Percentiles rank a stretch among this genome's conserved stretches.
These are phyloP conservation scores for Lippia alba DNA, from an alignment of 305 asterid species.

Conservation along the genomic window DNA sequence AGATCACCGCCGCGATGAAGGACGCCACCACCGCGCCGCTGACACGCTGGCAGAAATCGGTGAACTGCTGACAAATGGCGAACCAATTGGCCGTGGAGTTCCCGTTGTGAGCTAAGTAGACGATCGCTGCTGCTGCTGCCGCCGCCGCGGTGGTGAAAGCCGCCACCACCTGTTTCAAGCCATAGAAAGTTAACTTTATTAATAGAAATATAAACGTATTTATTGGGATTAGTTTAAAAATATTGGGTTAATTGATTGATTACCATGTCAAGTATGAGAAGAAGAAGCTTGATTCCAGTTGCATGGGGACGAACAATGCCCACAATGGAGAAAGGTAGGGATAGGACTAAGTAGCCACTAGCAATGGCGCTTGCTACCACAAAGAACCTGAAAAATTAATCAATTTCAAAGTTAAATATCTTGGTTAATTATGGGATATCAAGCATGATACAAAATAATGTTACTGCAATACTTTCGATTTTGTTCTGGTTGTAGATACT, in stretches of 20 bases:
- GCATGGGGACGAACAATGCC: slow-evolving; percentile 66
- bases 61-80: slow-evolving; percentile 62
- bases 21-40: slow-evolving; percentile 77
- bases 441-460: too few species aligned
- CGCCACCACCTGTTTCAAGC: slow-evolving; percentile 44
- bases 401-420: neutral
- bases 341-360: slow-evolving; percentile 63
- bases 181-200: neutral
- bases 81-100: slow-evolving; percentile 63
- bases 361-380: slow-evolving; percentile 66
- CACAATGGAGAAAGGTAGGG: slow-evolving; percentile 69
- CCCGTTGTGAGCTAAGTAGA: slow-evolving; percentile 72
- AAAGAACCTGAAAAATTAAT: slow-evolving; percentile 46
- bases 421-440: neutral
- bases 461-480: too few species aligned
- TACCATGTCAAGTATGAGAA: slow-evolving; percentile 63
- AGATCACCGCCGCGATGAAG: slow-evolving; percentile 53
- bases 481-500: too few species aligned
- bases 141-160: slow-evolving; percentile 68
- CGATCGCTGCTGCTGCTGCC: slow-evolving; percentile 61
- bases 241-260: too few species aligned
- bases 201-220: neutral
- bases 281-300: slow-evolving; percentile 53
- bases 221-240: neutral
- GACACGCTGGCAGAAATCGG: slow-evolving; percentile 58